Conservation (phyloP, 345 rosid species). For the Pelargonium nanum region DNA sequence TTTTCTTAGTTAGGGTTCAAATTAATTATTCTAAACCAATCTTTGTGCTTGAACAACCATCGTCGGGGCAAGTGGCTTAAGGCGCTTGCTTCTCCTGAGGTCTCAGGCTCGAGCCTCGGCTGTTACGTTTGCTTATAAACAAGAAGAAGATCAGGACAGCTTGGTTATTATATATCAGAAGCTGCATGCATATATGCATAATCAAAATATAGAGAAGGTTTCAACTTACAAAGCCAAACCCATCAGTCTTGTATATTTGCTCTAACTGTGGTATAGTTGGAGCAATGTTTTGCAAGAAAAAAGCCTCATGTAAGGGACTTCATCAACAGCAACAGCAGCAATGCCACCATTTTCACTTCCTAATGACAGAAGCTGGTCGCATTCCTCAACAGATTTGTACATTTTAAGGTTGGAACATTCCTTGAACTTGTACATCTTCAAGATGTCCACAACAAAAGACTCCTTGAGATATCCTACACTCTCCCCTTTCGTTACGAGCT, state of each 20-base stretch:
- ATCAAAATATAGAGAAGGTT: background rate
- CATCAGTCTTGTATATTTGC: constrained; percentile 20
- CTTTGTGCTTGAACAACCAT: too few species aligned
- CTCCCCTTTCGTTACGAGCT: constrained; percentile 9
- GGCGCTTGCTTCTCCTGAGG: too few species aligned
- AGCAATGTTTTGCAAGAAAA: constrained; percentile 28
- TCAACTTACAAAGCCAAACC: constrained; percentile 30
- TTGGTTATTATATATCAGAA: background rate
- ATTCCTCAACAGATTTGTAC: constrained; percentile 16
- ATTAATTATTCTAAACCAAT: too few species aligned
- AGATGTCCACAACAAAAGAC: constrained; percentile 16
- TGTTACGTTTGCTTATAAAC: too few species aligned
- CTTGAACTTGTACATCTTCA: constrained; percentile 6
- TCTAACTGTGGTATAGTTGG: constrained; percentile 19
- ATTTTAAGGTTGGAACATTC: constrained; percentile 2
- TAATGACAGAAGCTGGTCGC: constrained; percentile 17
- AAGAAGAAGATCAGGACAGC: background rate
- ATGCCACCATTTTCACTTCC: constrained; percentile 15
- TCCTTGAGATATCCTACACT: constrained; percentile 24
- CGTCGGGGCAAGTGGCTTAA: too few species aligned
- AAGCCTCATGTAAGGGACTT: constrained; percentile 33
- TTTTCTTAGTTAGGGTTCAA: too few species aligned
- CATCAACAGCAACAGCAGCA: constrained; percentile 28
- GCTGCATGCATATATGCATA: background rate
- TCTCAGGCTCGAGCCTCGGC: too few species aligned